Base-by-base conservation (phyloP, 2,329 filamentous ascomycete species). In the Fusarium transvaalense region DNA sequence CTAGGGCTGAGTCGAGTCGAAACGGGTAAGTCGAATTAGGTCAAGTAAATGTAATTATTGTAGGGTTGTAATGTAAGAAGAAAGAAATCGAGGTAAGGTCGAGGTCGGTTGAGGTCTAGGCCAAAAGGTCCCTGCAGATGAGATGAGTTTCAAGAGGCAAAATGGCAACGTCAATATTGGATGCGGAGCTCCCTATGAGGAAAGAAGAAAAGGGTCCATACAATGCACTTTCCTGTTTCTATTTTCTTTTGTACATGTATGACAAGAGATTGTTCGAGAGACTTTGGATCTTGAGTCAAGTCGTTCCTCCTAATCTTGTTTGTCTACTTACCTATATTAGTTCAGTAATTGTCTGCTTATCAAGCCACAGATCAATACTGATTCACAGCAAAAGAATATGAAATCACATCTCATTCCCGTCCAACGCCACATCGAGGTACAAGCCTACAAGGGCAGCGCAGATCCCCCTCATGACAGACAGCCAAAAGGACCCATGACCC, bases 391-490 rank as follows among this genome's bases (percentile, higher is more conserved):
- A 12, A 32, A 25, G 14, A 55, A 41, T 27, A 42, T 38, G 25
- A 57, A 58, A 61, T 31, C 37, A 45, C 37, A 56, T 53, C 41
- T 47, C 51, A 66, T 58, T 62, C 56, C 61, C 66, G 32, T 27
- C 42, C 31, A 4, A 53, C 64, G 64, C 64, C 64, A 68, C 59
- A 61, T 31, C 48, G 39, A 68, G 66, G 66, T 43, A 69, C 66
- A n/a, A n/a, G n/a, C n/a, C n/a, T n/a, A n/a, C n/a, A 64, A 53
- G 47, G 42, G 37, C 23, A 39, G 14, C 19, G 64, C 29, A 68
- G 66, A 65, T 65, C 61, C 66, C 66, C 66, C 66, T 69, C 67
- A 69, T 64, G 64, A 56, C 54, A 69, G 39, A 39, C 47, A 29
- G 32, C 23, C 47, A 51, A 38, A 51, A 12, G 45, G 64, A 42